Conservation (phyloP, 2,329 filamentous ascomycete genomes). For the Pseudogymnoascus sp. region DNA sequence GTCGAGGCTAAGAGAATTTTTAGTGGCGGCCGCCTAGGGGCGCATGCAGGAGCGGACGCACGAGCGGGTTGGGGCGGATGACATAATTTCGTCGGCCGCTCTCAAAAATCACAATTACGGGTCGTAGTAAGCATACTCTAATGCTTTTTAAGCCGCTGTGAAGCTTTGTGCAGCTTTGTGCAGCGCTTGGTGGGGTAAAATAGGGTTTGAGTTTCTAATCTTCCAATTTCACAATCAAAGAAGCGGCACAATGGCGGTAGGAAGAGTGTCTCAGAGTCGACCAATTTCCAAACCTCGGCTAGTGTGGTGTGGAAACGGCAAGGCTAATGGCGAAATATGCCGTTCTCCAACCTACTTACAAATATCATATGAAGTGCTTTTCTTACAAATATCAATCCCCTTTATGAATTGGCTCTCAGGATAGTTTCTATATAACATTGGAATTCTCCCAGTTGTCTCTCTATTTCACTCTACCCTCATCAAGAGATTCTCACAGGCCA, state of each 20-base stretch:
- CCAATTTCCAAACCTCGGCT: background rate
- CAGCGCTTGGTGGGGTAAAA: background rate
- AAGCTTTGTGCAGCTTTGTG: too few relatives aligned
- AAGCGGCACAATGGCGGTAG: background rate
- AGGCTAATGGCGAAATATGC: background rate
- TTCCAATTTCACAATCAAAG: background rate
- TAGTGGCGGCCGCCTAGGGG: background rate
- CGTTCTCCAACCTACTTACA: background rate
- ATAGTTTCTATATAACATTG: slow-evolving; percentile 5
- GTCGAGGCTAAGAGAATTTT: background rate
- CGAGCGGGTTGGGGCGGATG: background rate
- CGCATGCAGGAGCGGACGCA: slow-evolving; percentile 8
- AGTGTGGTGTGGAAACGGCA: background rate
- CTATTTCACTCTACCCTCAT: background rate
- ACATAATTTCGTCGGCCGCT: background rate
- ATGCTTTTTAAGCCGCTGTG: background rate
- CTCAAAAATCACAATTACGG: background rate
- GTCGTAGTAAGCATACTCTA: background rate
- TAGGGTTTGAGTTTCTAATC: background rate
- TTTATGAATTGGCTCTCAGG: background rate
- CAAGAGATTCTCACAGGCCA: background rate
- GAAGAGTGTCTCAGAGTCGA: too few relatives aligned
- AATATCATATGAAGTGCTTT: background rate
- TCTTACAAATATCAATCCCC: background rate
- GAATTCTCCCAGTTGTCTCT: background rate